Conservation (phyloP, 352 stramenopile genomes). For the Halophytophthora batemanensis region DNA sequence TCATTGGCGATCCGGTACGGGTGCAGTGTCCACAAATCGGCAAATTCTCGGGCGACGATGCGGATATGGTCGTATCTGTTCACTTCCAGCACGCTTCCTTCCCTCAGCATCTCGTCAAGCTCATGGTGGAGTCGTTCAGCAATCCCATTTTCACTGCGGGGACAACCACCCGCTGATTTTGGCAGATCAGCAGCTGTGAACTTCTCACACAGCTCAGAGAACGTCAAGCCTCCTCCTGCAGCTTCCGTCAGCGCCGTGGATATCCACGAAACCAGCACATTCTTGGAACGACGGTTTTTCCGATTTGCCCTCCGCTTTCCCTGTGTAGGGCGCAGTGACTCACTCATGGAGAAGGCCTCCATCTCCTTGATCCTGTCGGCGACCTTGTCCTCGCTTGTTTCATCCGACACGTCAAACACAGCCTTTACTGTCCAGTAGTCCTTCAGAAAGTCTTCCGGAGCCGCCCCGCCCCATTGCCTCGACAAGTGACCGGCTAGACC, state of each 20-base stretch:
- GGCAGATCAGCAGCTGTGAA: conserved; percentile 13
- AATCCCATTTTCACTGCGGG: neutral
- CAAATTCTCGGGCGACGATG: conserved; percentile 44
- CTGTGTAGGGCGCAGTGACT: conserved; percentile 1
- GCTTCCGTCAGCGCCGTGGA: conserved; percentile 13
- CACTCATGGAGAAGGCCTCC: conserved; percentile 43
- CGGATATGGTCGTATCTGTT: conserved; percentile 57
- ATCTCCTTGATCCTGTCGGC: conserved; percentile 22
- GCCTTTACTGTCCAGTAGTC: conserved; percentile 74
- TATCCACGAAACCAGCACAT: conserved; percentile 20
- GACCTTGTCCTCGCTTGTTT: conserved; percentile 9
- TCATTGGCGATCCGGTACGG: conserved; percentile 51
- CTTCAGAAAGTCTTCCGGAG: conserved; percentile 67
- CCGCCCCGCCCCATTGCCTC: conserved; percentile 35
- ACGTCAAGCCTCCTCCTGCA: conserved; percentile 16
- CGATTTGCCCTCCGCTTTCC: conserved; percentile 3
- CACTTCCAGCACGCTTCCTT: conserved; percentile 49
- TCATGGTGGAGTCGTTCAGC: conserved; percentile 24
- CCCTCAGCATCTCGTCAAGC: conserved; percentile 34
- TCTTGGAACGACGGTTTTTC: conserved; percentile 5
- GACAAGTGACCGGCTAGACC: conserved; percentile 67
- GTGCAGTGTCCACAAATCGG: conserved; percentile 57
- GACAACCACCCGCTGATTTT: neutral
- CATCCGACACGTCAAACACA: conserved; percentile 31
- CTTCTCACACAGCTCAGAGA: conserved; percentile 21